Base-by-base conservation (phyloP, 2,329 filamentous ascomycete genomes). In the Colletotrichum falcatum region DNA sequence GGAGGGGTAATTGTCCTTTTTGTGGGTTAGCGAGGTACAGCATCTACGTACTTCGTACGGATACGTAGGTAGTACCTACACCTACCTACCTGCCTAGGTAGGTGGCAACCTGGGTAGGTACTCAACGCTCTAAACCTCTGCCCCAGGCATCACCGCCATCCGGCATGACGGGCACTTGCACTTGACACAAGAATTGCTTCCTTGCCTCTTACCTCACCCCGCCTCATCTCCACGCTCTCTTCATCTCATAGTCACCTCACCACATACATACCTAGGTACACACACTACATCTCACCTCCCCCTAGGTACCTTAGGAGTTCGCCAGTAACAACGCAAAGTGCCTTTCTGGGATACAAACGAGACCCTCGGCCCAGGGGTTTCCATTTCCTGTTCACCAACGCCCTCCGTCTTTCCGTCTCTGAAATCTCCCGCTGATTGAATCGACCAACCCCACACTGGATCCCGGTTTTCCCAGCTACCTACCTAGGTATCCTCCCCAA, bases 381-480 rank as follows among this genome's bases (percentile, higher is more conserved):
- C 28, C 23, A 11, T 46, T 12, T 46, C 5, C 44, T 12, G 23
- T 46, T 37, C 28, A 35, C 48, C 18, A 28, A 39, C 37, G 18
- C 44, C 46, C 39, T 23, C 33, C 18, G 23, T 37, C 49, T 12
- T 23, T 16, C 20, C 51, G 30, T 14, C 51, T 54, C 30, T 54
- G 51, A 54, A 30, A 20, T 35, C 51, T 54, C 20, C 42, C 42
- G 23, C 42, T 58, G 33, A 59, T 49, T 28, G 26, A 60, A 26
- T 23, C 30, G 18, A 60, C 39, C 42, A 33, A 39, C 59, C 42
- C 60, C 65, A 55, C 61, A 37, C 46, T 33, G 14, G 39, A 59
- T n/a, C 54, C 63, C 63, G 64, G 53, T 65, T 46, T 51, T 67
- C 56, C 44, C 51, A 70, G 44, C 39, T 23, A 46, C 20, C 3